phyloP scores from a whole-genome alignment of 805 yeast species.

The Sugiyamaella chiloensis region DNA sequence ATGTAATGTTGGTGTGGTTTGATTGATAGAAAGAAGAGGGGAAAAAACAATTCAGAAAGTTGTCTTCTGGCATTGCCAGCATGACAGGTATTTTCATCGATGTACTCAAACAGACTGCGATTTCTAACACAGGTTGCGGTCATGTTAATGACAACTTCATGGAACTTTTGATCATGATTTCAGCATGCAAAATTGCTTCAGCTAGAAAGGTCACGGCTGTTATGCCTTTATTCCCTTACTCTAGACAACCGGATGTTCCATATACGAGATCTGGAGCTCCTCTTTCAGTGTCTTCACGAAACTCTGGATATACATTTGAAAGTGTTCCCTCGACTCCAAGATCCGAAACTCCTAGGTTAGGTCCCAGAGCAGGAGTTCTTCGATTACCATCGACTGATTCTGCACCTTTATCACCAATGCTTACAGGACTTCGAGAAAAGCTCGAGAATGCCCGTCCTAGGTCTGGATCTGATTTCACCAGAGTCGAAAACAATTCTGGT shows the following conservation, averaged over 20 bases:
- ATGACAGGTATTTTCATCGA: too few species aligned
- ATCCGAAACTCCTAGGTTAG: background rate
- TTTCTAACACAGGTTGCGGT: slow-evolving; percentile 58
- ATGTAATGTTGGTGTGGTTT: too few species aligned
- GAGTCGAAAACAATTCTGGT: slow-evolving; percentile 47
- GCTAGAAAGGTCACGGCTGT: slow-evolving; percentile 89
- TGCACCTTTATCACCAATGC: background rate
- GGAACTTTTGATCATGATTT: slow-evolving; percentile 75
- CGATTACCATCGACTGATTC: background rate
- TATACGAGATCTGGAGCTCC: slow-evolving; percentile 78
- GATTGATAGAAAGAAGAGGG: too few species aligned
- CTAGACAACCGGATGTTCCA: slow-evolving; percentile 93
- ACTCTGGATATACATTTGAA: slow-evolving; percentile 42
- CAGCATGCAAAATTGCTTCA: slow-evolving; percentile 91
- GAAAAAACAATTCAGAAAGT: background rate
- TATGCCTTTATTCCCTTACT: slow-evolving; percentile 89
- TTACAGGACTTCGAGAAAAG: background rate
- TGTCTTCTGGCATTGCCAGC: too few species aligned
- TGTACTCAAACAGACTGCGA: background rate
- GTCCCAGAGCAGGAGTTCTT: background rate
- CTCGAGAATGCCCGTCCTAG: background rate
- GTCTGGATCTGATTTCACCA: background rate
- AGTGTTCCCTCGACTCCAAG: slow-evolving; percentile 53
- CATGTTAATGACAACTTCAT: slow-evolving; percentile 83
- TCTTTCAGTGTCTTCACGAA: slow-evolving; percentile 26